Evolutionary conservation across 2,329 filamentous ascomycete species (phyloP).

Genomic region (Lasiodiplodia theobromae): DNA sequence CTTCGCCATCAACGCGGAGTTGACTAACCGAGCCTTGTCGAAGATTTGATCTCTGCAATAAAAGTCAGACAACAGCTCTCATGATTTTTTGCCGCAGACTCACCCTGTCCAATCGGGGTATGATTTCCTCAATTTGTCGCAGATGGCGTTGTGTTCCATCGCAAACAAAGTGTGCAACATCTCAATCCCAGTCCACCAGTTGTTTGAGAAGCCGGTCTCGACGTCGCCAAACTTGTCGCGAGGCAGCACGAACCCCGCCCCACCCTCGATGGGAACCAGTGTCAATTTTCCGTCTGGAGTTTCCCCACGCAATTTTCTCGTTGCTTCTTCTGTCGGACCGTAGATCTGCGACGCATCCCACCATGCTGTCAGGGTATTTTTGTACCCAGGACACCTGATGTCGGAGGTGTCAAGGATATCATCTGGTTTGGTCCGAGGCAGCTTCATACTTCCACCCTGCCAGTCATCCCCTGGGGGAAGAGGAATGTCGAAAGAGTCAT

Average conservation of each 20-base stretch:
- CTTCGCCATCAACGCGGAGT: slow-evolving; percentile 58
- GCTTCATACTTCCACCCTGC: slow-evolving; percentile 45
- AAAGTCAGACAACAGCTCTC: slow-evolving; percentile 16
- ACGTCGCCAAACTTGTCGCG: slow-evolving; percentile 49
- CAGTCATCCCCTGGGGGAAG: slow-evolving; percentile 47
- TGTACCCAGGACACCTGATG: slow-evolving; percentile 49
- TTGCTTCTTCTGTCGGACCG: slow-evolving; percentile 50
- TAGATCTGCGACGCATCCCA: slow-evolving; percentile 59
- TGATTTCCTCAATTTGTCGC: slow-evolving; percentile 45
- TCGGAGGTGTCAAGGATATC: slow-evolving; percentile 47
- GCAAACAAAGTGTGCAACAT: slow-evolving; percentile 57
- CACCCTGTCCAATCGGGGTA: slow-evolving; percentile 47
- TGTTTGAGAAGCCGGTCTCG: slow-evolving; percentile 52
- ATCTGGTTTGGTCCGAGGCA: slow-evolving; percentile 48
- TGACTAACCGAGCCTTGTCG: slow-evolving; percentile 54
- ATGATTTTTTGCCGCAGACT: slow-evolving; percentile 29
- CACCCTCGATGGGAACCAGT: slow-evolving; percentile 42
- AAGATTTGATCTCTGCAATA: slow-evolving; percentile 49
- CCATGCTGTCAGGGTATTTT: slow-evolving; percentile 54
- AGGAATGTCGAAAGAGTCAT: slow-evolving; percentile 45
- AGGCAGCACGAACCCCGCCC: slow-evolving; percentile 48
- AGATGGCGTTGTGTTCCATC: slow-evolving; percentile 56
- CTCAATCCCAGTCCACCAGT: slow-evolving; percentile 58
- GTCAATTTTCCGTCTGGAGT: slow-evolving; percentile 49
- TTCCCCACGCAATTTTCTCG: slow-evolving; percentile 45